Conservation (phyloP, 148 eudicot genomes). For the Fagopyrum homotropicum region DNA sequence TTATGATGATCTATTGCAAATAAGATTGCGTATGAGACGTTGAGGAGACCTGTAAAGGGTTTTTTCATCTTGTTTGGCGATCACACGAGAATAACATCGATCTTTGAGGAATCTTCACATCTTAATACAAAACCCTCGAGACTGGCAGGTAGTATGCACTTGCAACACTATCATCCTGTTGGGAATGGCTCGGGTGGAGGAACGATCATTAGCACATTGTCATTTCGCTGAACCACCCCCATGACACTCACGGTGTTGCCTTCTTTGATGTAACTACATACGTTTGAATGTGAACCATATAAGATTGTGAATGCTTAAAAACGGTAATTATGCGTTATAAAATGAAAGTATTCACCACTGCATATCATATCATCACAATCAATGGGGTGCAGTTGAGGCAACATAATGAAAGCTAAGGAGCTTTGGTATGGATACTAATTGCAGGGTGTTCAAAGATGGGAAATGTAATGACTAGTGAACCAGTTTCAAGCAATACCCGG, state of each 20-base stretch:
- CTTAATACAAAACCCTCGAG: conserved; percentile 84
- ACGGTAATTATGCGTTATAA: background rate
- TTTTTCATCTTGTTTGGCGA: background rate
- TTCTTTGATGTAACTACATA: conserved; percentile 76
- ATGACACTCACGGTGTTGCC: conserved; percentile 92
- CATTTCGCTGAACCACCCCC: conserved; percentile 90
- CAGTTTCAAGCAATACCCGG: conserved; percentile 15
- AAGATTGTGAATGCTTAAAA: background rate
- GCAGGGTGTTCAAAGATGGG: conserved; percentile 18
- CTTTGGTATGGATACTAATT: background rate
- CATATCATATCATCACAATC: background rate
- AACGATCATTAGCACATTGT: conserved; percentile 84
- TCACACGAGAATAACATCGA: conserved; percentile 87
- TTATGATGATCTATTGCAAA: background rate
- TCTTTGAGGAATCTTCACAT: conserved; percentile 83
- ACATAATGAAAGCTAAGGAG: background rate
- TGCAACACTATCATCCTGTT: conserved; percentile 85
- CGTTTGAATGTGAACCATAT: background rate
- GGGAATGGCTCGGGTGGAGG: conserved; percentile 82
- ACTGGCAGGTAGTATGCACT: conserved; percentile 82
- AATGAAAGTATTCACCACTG: background rate
- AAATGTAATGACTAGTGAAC: conserved; percentile 8
- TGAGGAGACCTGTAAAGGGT: background rate
- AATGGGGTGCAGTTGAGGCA: background rate
- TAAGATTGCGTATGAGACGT: no score